phyloP scores from a whole-genome alignment of 1,284 basidiomycete genomes.

The Schizophyllum amplum region DNA sequence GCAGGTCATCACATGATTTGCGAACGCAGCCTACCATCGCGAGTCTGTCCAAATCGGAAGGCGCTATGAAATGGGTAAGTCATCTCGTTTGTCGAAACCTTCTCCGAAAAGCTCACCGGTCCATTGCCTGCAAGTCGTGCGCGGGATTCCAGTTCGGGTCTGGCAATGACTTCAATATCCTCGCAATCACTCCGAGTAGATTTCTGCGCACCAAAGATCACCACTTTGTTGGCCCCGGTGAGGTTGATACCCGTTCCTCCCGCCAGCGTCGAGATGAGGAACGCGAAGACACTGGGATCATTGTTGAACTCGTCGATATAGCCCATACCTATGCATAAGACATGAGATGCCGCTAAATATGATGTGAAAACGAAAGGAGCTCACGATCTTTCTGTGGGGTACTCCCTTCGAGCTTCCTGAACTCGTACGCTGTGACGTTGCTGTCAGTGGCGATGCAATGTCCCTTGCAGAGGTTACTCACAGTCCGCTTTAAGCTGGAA shows the following conservation, averaged over 20 bases:
- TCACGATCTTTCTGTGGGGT: constrained; percentile 56
- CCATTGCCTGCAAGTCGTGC: constrained; percentile 84
- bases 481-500: constrained; percentile 54
- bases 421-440: constrained; percentile 44
- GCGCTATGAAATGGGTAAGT: constrained; percentile 32
- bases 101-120: constrained; percentile 35
- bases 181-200: background rate
- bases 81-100: background rate
- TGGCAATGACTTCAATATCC: constrained; percentile 21
- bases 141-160: constrained; percentile 91
- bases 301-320: constrained; percentile 76
- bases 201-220: constrained; percentile 63
- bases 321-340: constrained; percentile 55
- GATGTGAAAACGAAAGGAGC: constrained; percentile 20
- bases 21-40: constrained; percentile 32
- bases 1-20: background rate
- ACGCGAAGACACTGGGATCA: constrained; percentile 67
- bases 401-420: constrained; percentile 67
- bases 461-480: constrained; percentile 16
- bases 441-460: background rate
- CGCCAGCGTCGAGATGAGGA: constrained; percentile 73
- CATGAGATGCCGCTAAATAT: background rate
- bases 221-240: constrained; percentile 76
- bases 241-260: constrained; percentile 73
- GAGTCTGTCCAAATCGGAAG: constrained; percentile 82